Percentiles rank a stretch among this genome's conserved stretches.
Evolutionary conservation across 2,329 filamentous ascomycete species (phyloP).

Genomic region (Orbilia brochopaga): DNA sequence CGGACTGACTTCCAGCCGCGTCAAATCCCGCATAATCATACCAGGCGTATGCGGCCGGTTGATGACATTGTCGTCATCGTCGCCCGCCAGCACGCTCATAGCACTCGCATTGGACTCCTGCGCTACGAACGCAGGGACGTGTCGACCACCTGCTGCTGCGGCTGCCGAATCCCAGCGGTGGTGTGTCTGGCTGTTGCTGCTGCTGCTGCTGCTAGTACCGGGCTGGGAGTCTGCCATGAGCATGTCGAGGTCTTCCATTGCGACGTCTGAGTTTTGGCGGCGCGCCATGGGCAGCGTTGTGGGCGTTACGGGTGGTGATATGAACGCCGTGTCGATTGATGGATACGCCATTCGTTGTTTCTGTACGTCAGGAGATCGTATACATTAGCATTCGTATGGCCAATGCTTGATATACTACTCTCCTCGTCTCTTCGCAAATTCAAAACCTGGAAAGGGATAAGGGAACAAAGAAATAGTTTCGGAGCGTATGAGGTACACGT

Average conservation of each 20-base stretch:
- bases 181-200: conserved; percentile 12
- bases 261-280: conserved; percentile 33
- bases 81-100: conserved; percentile 28
- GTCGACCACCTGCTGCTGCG: conserved; percentile 3
- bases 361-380: too few species aligned
- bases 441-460: too few species aligned
- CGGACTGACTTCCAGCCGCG: conserved; percentile 38
- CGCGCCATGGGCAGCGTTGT: conserved; percentile 14
- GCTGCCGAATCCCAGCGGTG: conserved; percentile 17
- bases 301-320: conserved; percentile 38
- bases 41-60: conserved; percentile 35
- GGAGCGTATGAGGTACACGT: too few species aligned
- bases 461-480: too few species aligned
- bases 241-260: conserved; percentile 42
- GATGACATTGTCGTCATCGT: conserved; percentile 14
- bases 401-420: too few species aligned
- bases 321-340: conserved; percentile 36
- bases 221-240: conserved; percentile 37
- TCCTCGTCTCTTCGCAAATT: too few species aligned
- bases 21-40: conserved; percentile 49
- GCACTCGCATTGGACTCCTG: conserved; percentile 36
- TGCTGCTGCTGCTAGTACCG: too few species aligned
- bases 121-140: conserved; percentile 28
- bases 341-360: too few species aligned
- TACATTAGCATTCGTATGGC: too few species aligned